phyloP scores from a whole-genome alignment of 768 basidiomycete genomes.

The Crucibulum laeve region DNA sequence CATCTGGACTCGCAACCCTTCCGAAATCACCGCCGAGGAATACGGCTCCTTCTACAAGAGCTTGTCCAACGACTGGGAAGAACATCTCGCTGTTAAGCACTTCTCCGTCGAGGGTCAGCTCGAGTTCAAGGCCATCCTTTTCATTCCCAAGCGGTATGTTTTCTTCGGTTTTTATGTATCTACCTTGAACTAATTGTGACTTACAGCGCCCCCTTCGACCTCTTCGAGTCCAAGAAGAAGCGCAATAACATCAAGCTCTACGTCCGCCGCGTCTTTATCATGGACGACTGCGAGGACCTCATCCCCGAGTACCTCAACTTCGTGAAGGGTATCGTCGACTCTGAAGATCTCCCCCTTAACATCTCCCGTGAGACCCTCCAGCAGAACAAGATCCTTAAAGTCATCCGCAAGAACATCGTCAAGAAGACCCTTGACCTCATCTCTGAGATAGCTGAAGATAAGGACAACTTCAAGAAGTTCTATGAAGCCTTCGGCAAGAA shows the following conservation, averaged over 20 bases:
- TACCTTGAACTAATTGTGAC: constrained; percentile 7
- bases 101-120: constrained; percentile 99
- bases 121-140: constrained; percentile 99
- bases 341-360: constrained; percentile 99
- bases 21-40: constrained; percentile 89
- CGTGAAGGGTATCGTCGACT: constrained; percentile 99
- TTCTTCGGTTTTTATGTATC: neutral
- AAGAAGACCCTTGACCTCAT: constrained; percentile 97
- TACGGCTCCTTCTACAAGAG: constrained; percentile 99
- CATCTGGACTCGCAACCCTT: constrained; percentile 98
- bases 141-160: constrained; percentile 87
- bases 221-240: constrained; percentile 99
- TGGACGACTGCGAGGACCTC: constrained; percentile 99
- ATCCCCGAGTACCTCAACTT: constrained; percentile 99
- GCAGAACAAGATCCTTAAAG: constrained; percentile 99
- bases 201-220: constrained; percentile 90
- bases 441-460: constrained; percentile 97
- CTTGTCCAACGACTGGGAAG: constrained; percentile 99
- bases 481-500: constrained; percentile 99
- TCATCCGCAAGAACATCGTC: constrained; percentile 98
- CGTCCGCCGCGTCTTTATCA: constrained; percentile 99
- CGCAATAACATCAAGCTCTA: constrained; percentile 99
- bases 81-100: constrained; percentile 99
- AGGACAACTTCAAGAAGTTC: constrained; percentile 97
- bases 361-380: constrained; percentile 99